Percentiles rank a stretch among this genome's conserved stretches.
These are phyloP conservation scores for Aspergillus uvarum DNA, from an alignment of 2,329 filamentous ascomycete species.

Conservation along the genomic window DNA sequence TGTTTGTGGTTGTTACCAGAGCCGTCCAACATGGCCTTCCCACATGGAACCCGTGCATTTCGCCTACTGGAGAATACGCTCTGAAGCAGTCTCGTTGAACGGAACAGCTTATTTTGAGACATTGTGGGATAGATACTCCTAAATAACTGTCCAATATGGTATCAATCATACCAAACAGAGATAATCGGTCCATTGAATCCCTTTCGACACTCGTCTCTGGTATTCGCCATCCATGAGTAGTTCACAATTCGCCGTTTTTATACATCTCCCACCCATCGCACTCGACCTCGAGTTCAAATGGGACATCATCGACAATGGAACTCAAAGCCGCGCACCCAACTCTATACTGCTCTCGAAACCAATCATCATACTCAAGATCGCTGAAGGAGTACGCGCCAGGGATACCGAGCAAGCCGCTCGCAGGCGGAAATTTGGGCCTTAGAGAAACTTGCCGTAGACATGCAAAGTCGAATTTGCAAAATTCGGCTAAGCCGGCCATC, in stretches of 20 bases:
- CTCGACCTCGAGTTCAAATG: not conserved
- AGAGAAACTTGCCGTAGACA: not conserved
- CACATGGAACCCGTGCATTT: no score
- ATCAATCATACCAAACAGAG: no score
- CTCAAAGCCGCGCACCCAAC: not conserved
- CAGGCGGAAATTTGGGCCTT: not conserved
- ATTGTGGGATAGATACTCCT: no score
- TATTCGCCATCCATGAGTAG: not conserved
- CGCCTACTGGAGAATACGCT: no score
- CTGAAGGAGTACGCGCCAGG: not conserved
- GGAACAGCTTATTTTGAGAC: no score
- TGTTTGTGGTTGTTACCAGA: no score
- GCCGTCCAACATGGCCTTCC: no score
- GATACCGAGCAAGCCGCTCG: slow-evolving; percentile 6
- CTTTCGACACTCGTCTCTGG: no score
- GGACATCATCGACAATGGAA: not conserved
- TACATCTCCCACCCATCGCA: not conserved
- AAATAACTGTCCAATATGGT: no score
- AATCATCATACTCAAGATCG: not conserved
- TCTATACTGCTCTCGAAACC: not conserved
- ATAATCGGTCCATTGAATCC: no score
- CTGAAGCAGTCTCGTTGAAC: no score
- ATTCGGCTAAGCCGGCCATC: slow-evolving; percentile 8
- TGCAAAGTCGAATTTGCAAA: not conserved
- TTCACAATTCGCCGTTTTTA: not conserved